A percentile compares a stretch with the other conserved stretches of the same genome.
These are phyloP conservation scores for Pterocarpus santalinus DNA, from an alignment of 306 rosid species.

Conservation along the genomic window DNA sequence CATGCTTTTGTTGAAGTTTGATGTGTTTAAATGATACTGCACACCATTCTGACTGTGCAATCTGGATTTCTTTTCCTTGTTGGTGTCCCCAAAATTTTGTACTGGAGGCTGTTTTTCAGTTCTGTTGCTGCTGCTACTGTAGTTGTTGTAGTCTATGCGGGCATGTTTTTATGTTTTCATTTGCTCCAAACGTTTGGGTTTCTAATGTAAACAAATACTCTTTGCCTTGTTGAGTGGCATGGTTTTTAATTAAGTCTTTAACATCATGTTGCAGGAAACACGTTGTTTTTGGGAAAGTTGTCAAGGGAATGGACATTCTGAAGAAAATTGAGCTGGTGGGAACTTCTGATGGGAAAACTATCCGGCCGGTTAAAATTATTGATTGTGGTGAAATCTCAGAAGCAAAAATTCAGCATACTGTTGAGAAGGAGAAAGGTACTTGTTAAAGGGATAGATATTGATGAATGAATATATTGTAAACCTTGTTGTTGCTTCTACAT, in stretches of 20 bases:
- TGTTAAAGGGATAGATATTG: slow-evolving; percentile 12
- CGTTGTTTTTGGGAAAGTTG: slow-evolving; percentile 94
- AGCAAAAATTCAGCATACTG: slow-evolving; percentile 51
- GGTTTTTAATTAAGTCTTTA: slow-evolving; percentile 19
- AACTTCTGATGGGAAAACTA: slow-evolving; percentile 84
- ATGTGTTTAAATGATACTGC: slow-evolving; percentile 3
- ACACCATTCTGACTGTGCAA: slow-evolving; percentile 9
- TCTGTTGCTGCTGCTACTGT: neutral
- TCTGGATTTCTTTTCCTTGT: slow-evolving; percentile 12
- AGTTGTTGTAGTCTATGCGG: neutral
- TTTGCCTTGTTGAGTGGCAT: slow-evolving; percentile 15
- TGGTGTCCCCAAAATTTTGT: slow-evolving; percentile 4
- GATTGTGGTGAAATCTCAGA: slow-evolving; percentile 85
- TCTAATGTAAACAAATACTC: neutral
- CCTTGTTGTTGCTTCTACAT: slow-evolving; percentile 30
- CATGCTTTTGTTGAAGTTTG: slow-evolving; percentile 38
- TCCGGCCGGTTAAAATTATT: slow-evolving; percentile 72
- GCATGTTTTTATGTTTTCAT: slow-evolving; percentile 26
- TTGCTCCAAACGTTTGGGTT: slow-evolving; percentile 11
- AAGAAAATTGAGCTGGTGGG: slow-evolving; percentile 85
- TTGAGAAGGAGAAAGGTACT: slow-evolving; percentile 82
- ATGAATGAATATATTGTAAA: slow-evolving; percentile 24
- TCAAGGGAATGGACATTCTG: slow-evolving; percentile 74
- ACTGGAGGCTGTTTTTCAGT: neutral
- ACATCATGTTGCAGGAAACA: slow-evolving; percentile 76